Base-by-base conservation (phyloP, 371 early-diverging fungal genomes). In the Nosema muscidifuracis region DNA sequence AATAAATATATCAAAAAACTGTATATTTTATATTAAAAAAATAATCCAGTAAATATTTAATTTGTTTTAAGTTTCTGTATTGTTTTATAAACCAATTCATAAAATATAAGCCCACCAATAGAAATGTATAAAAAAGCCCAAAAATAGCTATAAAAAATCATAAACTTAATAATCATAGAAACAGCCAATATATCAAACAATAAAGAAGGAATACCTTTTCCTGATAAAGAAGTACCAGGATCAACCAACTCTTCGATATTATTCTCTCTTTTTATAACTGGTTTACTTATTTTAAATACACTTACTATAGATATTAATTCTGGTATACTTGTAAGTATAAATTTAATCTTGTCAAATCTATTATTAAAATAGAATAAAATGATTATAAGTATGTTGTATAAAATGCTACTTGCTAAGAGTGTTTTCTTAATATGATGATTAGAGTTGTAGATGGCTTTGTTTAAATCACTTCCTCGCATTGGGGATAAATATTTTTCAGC, bases 391-490 rank as follows among this genome's bases (percentile, higher is more conserved):
- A 63, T 24, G 40, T 71, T 71, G 30, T 53, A 71, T 6, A 71
- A 20, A 16, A 16, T 18, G 2, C 28, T 34, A 28, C 71, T 61
- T n/a, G 26, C 34, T 0, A 43, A 38, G 3, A 71, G 36, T 9
- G 55, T n/a, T 42, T 55, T 71, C 40, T 63, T 71, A 16, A 63
- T 63, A 16, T 33, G 28, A 15, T 43, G 13, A 42, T 71, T 71
- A 31, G 38, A 34, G 3, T 71, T 60, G 28, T 63, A 43, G n/a
- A 71, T 55, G 15, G 51, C 38, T 38, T 63, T 71, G 40, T 71
- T 61, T 55, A 51, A n/a, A 26, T 63, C 47, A 55, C 71, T 71
- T 40, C 71, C 71, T 63, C 71, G 47, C 71, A 71, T 71, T 9
- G 18, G 38, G 60, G 60, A 10, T 2, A 4, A 24, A 62, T 20